phyloP scores from a whole-genome alignment of 768 basidiomycete species.

The Leccinum imitatum region DNA sequence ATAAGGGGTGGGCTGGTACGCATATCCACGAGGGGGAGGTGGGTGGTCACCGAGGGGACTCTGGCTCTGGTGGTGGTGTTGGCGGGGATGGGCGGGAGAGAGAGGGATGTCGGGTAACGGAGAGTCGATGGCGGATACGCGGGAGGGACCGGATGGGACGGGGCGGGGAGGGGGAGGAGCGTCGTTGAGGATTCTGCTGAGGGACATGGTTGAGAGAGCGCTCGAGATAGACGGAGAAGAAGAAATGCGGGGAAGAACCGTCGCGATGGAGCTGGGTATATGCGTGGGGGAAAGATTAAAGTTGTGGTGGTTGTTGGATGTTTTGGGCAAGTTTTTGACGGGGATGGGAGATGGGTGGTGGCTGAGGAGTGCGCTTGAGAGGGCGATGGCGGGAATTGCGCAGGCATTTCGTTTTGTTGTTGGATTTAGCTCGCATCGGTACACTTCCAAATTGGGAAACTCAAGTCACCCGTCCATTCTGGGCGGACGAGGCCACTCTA shows the following conservation, averaged over 20 bases:
- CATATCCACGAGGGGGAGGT: conserved; percentile 33
- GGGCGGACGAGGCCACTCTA: conserved; percentile 23
- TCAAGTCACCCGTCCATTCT: conserved; percentile 26
- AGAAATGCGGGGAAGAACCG: background rate
- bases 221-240: background rate
- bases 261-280: background rate
- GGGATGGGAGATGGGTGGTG: conserved; percentile 10
- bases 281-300: background rate
- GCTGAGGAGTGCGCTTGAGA: conserved; percentile 19
- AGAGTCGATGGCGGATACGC: conserved; percentile 23
- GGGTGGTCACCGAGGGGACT: conserved; percentile 32
- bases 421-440: conserved; percentile 37
- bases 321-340: background rate
- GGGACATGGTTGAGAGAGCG: conserved; percentile 54
- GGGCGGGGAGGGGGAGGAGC: conserved; percentile 47
- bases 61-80: conserved; percentile 31
- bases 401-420: conserved; percentile 38
- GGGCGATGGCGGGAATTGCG: conserved; percentile 34
- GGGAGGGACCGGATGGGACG: conserved; percentile 24
- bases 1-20: conserved; percentile 39
- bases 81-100: conserved; percentile 21
- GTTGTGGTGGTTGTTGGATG: background rate
- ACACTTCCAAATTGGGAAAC: conserved; percentile 31
- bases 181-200: conserved; percentile 79
- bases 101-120: conserved; percentile 3